phyloP scores from a whole-genome alignment of 1,139 yeast genomes.

The Diutina sp. region DNA sequence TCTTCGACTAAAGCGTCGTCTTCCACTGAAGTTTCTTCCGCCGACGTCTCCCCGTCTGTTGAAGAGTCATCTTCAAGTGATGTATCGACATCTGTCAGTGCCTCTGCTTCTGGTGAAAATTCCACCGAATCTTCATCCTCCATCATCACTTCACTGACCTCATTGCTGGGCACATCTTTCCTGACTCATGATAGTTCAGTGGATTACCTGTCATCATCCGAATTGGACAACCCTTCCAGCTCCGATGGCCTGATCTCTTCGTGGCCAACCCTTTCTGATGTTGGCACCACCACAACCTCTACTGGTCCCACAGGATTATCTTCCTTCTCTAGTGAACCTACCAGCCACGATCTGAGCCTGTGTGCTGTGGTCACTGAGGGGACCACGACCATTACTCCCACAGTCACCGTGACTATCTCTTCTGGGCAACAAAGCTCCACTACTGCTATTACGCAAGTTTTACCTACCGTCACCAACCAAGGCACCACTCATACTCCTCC shows the following conservation, averaged over 20 bases:
- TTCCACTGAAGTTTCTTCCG: not conserved
- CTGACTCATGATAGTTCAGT: no score
- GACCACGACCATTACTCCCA: not conserved
- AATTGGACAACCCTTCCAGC: not conserved
- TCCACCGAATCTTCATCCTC: no score
- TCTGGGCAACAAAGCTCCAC: not conserved
- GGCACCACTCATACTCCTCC: no score
- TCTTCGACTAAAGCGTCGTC: not conserved
- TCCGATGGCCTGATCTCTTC: not conserved
- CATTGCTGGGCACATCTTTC: not conserved
- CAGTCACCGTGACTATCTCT: not conserved
- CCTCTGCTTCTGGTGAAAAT: not conserved
- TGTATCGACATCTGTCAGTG: not conserved
- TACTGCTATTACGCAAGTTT: not conserved
- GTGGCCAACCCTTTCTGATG: not conserved
- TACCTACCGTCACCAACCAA: not conserved
- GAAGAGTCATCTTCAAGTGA: not conserved
- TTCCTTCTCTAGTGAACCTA: not conserved
- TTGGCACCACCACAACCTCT: not conserved
- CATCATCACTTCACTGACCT: not conserved
- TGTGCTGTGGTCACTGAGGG: not conserved
- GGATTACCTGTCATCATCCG: not conserved
- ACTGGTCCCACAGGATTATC: not conserved
- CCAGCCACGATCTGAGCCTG: not conserved
- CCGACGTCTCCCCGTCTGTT: not conserved